phyloP scores from a whole-genome alignment of 352 stramenopile genomes.

The Globisporangium polare region DNA sequence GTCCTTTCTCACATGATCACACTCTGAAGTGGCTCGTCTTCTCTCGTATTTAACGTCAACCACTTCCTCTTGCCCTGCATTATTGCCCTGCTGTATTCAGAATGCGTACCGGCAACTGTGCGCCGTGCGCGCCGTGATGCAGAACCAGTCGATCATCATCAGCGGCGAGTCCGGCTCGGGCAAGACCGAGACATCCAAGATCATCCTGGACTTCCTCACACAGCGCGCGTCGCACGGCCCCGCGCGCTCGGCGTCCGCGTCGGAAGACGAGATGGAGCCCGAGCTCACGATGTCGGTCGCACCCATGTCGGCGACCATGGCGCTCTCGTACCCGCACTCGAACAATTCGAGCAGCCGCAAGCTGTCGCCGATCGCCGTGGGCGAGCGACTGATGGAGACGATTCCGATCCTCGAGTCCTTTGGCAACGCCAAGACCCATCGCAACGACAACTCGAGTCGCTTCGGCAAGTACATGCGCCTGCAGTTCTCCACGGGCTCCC shows the following conservation, averaged over 20 bases:
- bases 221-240: conserved; percentile 57
- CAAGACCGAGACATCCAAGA: conserved; percentile 96
- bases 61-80: background rate
- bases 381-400: conserved; percentile 80
- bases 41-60: no score
- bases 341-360: conserved; percentile 42
- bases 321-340: conserved; percentile 73
- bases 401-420: conserved; percentile 92
- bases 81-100: conserved; percentile 16
- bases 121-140: conserved; percentile 76
- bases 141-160: conserved; percentile 95
- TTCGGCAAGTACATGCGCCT: conserved; percentile 92
- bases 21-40: conserved; percentile 8
- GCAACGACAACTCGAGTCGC: conserved; percentile 90
- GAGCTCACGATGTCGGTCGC: conserved; percentile 50
- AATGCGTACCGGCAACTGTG: conserved; percentile 81
- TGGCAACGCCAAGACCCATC: conserved; percentile 85
- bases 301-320: conserved; percentile 42
- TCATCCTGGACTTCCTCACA: conserved; percentile 85
- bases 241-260: conserved; percentile 37
- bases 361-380: conserved; percentile 62
- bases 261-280: conserved; percentile 56
- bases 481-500: conserved; percentile 61
- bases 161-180: conserved; percentile 92
- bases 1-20: conserved; percentile 5